Evolutionary conservation across 257 asterid species (phyloP).

Genomic region (Nicotiana noctiflora): DNA sequence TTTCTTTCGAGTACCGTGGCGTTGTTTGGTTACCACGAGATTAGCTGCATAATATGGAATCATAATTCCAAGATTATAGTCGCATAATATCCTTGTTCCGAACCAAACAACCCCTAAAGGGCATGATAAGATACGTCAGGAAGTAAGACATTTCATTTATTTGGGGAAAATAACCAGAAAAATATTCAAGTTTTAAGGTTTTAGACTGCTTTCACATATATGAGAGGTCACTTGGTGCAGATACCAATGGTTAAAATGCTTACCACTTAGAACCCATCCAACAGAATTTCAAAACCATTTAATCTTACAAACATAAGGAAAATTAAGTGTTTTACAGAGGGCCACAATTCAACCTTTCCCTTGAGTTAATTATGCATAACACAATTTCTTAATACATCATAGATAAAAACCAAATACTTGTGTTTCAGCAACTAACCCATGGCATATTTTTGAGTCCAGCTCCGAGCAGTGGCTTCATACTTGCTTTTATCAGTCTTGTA

Average conservation of each 20-base stretch:
- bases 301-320: not conserved
- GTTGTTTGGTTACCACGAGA: no score
- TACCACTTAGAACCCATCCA: not conserved
- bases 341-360: not conserved
- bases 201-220: not conserved
- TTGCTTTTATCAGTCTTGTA: conserved; percentile 34
- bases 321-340: not conserved
- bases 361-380: conserved; percentile 10
- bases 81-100: no score
- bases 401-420: conserved; percentile 3
- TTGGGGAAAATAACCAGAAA: not conserved
- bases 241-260: no score
- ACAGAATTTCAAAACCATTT: not conserved
- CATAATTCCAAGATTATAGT: no score
- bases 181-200: not conserved
- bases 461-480: conserved; percentile 38
- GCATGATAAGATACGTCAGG: no score
- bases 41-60: no score
- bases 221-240: not conserved
- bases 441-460: conserved; percentile 45
- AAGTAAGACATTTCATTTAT: no score
- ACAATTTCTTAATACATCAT: not conserved
- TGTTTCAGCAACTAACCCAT: conserved; percentile 25
- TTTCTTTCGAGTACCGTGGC: no score
- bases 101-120: no score